These are phyloP conservation scores for Hydrangea macrophylla DNA, from an alignment of 148 eudicot species.

Conservation along the genomic window DNA sequence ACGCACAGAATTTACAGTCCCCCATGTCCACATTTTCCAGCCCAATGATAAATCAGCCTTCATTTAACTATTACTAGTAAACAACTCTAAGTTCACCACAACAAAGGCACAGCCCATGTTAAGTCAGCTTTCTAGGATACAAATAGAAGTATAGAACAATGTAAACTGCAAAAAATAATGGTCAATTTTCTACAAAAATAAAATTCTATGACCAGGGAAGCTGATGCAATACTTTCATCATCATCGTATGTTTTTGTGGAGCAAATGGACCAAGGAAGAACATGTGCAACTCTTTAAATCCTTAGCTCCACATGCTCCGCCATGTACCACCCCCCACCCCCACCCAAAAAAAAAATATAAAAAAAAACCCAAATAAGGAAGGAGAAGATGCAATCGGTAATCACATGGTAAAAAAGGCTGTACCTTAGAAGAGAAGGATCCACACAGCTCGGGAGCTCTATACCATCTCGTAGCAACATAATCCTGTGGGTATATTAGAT, in stretches of 20 bases:
- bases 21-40: background rate
- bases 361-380: too few species aligned
- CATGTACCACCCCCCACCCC: too few species aligned
- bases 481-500: conserved; percentile 43
- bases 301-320: background rate
- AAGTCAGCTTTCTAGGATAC: too few species aligned
- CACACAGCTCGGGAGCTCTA: conserved; percentile 95
- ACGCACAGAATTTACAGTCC: background rate
- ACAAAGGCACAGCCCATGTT: background rate
- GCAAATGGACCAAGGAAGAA: conserved; percentile 1
- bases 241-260: background rate
- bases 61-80: too few species aligned
- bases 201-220: background rate
- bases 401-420: background rate
- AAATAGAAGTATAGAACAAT: background rate
- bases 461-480: conserved; percentile 98
- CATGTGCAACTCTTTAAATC: background rate
- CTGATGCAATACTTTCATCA: background rate
- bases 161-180: background rate
- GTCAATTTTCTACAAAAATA: background rate
- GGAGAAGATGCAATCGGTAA: background rate
- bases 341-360: too few species aligned
- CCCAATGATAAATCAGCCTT: too few species aligned
- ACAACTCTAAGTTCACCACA: background rate
- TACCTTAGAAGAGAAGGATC: conserved; percentile 81